These are phyloP conservation scores for Mitragyna speciosa DNA, from an alignment of 257 asterid genomes.

Conservation along the genomic window DNA sequence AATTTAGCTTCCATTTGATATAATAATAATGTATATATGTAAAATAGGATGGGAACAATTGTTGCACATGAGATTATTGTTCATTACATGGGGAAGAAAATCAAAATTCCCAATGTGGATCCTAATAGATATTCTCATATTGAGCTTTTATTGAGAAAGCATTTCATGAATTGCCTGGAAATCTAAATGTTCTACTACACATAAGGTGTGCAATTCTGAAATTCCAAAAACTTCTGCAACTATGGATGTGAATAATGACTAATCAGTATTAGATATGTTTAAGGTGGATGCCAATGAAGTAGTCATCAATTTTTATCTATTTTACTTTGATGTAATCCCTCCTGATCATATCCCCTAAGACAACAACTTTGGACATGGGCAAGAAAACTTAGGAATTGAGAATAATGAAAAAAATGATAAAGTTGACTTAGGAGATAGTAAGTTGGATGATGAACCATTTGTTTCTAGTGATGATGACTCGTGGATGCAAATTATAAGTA, in stretches of 20 bases:
- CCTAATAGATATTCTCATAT: not conserved
- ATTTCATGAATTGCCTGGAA: not conserved
- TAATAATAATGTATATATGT: not conserved
- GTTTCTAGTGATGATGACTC: not conserved
- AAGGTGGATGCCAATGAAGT: not conserved
- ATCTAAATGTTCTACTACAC: no score
- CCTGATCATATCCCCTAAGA: not conserved
- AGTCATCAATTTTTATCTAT: no score
- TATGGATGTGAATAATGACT: not conserved
- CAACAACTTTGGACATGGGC: not conserved
- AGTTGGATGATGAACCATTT: not conserved
- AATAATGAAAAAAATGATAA: not conserved
- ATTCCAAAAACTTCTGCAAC: not conserved
- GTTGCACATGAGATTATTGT: not conserved
- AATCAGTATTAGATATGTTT: no score
- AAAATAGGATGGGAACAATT: not conserved
- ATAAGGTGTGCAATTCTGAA: no score
- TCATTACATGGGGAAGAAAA: not conserved
- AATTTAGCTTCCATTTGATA: no score
- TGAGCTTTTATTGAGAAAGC: not conserved
- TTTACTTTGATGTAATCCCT: not conserved
- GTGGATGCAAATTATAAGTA: not conserved
- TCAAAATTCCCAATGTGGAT: not conserved
- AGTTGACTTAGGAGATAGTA: not conserved
- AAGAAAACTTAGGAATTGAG: not conserved